These are phyloP conservation scores for Henckelia pumila DNA, from an alignment of 257 asterid species.

Conservation along the genomic window DNA sequence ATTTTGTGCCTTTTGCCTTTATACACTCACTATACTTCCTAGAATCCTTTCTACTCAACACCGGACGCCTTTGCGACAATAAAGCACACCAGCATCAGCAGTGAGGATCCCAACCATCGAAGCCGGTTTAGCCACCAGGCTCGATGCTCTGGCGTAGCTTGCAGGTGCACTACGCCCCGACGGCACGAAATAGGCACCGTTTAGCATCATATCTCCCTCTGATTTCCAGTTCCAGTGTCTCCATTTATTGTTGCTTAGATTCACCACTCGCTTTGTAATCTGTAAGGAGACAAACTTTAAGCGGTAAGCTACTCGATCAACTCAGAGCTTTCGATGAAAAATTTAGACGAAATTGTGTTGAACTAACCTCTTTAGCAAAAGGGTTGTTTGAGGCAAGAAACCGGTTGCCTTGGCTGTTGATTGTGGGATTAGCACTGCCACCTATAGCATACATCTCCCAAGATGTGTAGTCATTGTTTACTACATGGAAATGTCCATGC, in stretches of 20 bases:
- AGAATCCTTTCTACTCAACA: constrained; percentile 41
- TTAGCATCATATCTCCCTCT: constrained; percentile 86
- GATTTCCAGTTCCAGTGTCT: constrained; percentile 94
- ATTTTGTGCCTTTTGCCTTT: constrained; percentile 6
- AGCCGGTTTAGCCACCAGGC: constrained; percentile 80
- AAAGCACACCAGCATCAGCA: constrained; percentile 64
- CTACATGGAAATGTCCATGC: constrained; percentile 90
- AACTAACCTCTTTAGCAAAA: constrained; percentile 73
- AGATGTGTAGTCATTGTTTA: constrained; percentile 86
- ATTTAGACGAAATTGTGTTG: no score
- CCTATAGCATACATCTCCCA: constrained; percentile 98
- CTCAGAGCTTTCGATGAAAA: not conserved
- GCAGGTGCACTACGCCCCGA: constrained; percentile 72
- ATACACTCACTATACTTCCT: not conserved
- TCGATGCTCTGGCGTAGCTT: constrained; percentile 83
- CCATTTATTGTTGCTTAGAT: constrained; percentile 39
- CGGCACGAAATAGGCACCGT: constrained; percentile 75
- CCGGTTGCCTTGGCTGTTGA: constrained; percentile 94
- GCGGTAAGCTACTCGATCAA: not conserved
- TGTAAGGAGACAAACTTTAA: constrained; percentile 14
- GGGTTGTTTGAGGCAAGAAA: constrained; percentile 73
- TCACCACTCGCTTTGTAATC: constrained; percentile 74
- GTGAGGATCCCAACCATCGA: constrained; percentile 67
- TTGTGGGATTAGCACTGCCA: constrained; percentile 93
- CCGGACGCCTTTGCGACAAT: constrained; percentile 50